Conservation (phyloP, 164 flowering plant species). For the Tetracentron sinense region DNA sequence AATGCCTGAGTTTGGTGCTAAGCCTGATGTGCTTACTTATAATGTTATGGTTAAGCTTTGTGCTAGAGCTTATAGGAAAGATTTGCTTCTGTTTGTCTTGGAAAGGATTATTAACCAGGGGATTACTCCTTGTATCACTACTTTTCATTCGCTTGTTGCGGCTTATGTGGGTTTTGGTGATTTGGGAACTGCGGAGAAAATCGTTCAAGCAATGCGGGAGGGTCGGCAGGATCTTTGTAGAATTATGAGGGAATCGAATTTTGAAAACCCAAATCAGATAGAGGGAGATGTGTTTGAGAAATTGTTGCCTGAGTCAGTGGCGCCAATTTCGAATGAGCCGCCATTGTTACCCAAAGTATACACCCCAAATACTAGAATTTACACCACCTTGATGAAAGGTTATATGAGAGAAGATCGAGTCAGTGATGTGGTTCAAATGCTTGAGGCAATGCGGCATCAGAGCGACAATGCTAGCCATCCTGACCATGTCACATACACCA, state of each 20-base stretch:
- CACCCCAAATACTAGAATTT: slow-evolving; percentile 70
- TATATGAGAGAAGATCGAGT: slow-evolving; percentile 80
- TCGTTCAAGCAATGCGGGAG: slow-evolving; percentile 91
- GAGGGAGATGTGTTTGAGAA: slow-evolving; percentile 47
- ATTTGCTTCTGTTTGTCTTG: slow-evolving; percentile 65
- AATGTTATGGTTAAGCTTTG: slow-evolving; percentile 89
- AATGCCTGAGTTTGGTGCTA: slow-evolving; percentile 62
- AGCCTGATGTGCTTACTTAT: slow-evolving; percentile 76
- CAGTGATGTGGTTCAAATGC: slow-evolving; percentile 63
- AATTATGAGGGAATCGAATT: slow-evolving; percentile 49
- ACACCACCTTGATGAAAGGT: slow-evolving; percentile 96
- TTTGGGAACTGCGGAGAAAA: slow-evolving; percentile 66
- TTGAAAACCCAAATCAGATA: slow-evolving; percentile 11
- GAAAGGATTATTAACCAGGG: slow-evolving; percentile 55
- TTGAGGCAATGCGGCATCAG: slow-evolving; percentile 86
- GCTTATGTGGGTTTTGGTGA: slow-evolving; percentile 93
- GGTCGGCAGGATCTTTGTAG: slow-evolving; percentile 64
- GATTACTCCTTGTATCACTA: slow-evolving; percentile 57
- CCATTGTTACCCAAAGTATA: slow-evolving; percentile 54
- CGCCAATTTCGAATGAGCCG: slow-evolving; percentile 31
- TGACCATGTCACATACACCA: slow-evolving; percentile 86
- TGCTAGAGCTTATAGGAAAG: slow-evolving; percentile 69
- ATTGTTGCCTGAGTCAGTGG: slow-evolving; percentile 53
- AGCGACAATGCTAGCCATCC: slow-evolving; percentile 67
- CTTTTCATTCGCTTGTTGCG: slow-evolving; percentile 82